Evolutionary conservation across 495 filamentous ascomycete genomes (phyloP).

Genomic region (Aspergillus wentii): DNA sequence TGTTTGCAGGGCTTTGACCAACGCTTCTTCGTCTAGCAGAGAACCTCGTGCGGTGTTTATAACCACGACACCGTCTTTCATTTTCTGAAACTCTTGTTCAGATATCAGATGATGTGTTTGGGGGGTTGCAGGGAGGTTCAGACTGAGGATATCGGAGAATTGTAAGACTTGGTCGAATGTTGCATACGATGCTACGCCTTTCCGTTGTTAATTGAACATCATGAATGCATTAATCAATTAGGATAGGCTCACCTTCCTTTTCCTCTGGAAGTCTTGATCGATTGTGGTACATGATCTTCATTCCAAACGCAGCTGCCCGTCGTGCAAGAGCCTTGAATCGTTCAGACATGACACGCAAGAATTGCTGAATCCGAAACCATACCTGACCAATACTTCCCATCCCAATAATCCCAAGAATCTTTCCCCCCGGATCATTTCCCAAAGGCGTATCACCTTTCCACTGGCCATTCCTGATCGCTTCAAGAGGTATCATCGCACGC

Average conservation of each 20-base stretch:
- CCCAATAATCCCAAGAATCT: conserved; percentile 59
- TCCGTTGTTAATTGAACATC: too few relatives aligned
- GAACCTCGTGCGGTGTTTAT: conserved; percentile 55
- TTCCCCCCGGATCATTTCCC: conserved; percentile 46
- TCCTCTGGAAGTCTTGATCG: too few relatives aligned
- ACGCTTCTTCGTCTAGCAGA: conserved; percentile 51
- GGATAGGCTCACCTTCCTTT: conserved; percentile 37
- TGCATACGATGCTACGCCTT: too few relatives aligned
- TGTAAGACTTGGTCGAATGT: conserved; percentile 51
- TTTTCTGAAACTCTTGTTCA: conserved; percentile 41
- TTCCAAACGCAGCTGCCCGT: conserved; percentile 39
- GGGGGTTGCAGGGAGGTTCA: conserved; percentile 60
- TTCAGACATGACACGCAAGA: too few relatives aligned
- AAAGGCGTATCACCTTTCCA: conserved; percentile 39
- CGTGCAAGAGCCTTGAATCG: conserved; percentile 23
- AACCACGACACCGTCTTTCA: conserved; percentile 55
- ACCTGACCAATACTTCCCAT: conserved; percentile 67
- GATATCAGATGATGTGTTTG: conserved; percentile 52
- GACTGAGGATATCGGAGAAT: conserved; percentile 54
- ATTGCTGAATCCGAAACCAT: too few relatives aligned
- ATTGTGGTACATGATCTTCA: conserved; percentile 57
- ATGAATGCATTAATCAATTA: too few relatives aligned
- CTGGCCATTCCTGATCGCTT: conserved; percentile 38
- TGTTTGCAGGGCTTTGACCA: conserved; percentile 44
- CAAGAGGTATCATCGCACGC: conserved; percentile 46